A percentile compares a stretch with the other conserved stretches of the same genome.
Conservation (phyloP, 1,284 basidiomycete species). For the Rhodotorula sp. region DNA sequence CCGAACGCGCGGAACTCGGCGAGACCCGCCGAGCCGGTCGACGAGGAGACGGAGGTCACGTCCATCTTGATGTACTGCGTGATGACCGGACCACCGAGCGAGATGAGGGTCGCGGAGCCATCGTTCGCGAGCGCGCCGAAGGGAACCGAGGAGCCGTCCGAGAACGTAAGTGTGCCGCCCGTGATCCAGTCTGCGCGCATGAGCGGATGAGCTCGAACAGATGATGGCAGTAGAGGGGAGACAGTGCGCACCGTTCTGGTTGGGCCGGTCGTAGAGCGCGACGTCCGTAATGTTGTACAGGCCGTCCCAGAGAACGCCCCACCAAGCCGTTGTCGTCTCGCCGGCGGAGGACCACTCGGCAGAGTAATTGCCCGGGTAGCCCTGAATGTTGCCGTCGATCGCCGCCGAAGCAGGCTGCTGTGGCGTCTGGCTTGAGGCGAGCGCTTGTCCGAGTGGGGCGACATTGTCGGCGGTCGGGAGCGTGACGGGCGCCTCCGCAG, state of each 20-base stretch:
- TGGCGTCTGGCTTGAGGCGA: slow-evolving; percentile 24
- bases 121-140: slow-evolving; percentile 41
- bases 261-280: slow-evolving; percentile 39
- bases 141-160: slow-evolving; percentile 24
- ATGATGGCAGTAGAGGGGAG: too few relatives aligned
- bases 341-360: slow-evolving; percentile 37
- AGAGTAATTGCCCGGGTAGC: slow-evolving; percentile 40
- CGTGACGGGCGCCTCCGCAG: slow-evolving; percentile 22
- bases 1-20: slow-evolving; percentile 40
- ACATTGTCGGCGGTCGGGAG: slow-evolving; percentile 29
- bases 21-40: slow-evolving; percentile 35
- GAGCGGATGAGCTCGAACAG: neutral
- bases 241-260: slow-evolving; percentile 26
- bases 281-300: slow-evolving; percentile 27
- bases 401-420: slow-evolving; percentile 28
- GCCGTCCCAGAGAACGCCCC: slow-evolving; percentile 32
- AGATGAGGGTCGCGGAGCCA: slow-evolving; percentile 34
- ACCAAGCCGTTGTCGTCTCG: slow-evolving; percentile 19
- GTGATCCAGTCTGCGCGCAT: slow-evolving; percentile 32
- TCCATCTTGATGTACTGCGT: slow-evolving; percentile 29
- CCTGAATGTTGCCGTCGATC: slow-evolving; percentile 37
- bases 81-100: slow-evolving; percentile 15
- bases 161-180: slow-evolving; percentile 38
- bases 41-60: slow-evolving; percentile 29
- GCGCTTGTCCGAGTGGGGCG: slow-evolving; percentile 26